Conservation (phyloP, 352 stramenopile species). For the Aphanomyces cochlioides region DNA sequence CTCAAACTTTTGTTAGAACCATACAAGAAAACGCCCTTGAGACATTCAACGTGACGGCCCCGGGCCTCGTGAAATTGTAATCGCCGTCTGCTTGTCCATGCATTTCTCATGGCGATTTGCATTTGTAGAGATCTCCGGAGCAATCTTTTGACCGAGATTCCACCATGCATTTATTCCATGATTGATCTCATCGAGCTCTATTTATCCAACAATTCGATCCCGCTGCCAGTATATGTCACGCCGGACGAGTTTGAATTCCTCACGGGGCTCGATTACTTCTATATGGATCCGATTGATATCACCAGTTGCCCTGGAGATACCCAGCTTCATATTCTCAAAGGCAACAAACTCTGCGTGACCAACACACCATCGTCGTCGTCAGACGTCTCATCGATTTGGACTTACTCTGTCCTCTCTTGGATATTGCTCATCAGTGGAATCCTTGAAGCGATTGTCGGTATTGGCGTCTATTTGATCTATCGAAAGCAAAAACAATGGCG, state of each 20-base stretch:
- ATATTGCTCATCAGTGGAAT: slow-evolving; percentile 14
- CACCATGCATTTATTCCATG: slow-evolving; percentile 18
- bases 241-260: slow-evolving; percentile 26
- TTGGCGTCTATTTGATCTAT: slow-evolving; percentile 15
- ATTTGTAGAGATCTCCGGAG: slow-evolving; percentile 10
- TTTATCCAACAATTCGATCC: slow-evolving; percentile 12
- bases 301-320: neutral
- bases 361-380: neutral
- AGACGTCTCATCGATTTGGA: neutral
- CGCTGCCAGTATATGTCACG: neutral
- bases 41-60: slow-evolving; percentile 11
- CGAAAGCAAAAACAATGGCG: neutral
- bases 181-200: slow-evolving; percentile 21
- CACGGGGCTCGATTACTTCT: slow-evolving; percentile 19
- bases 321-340: slow-evolving; percentile 21
- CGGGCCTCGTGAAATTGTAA: slow-evolving; percentile 4
- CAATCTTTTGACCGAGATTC: slow-evolving; percentile 11
- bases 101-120: neutral
- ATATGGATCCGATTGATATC: slow-evolving; percentile 3
- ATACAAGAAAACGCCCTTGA: slow-evolving; percentile 7
- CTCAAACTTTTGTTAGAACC: neutral
- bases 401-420: slow-evolving; percentile 18
- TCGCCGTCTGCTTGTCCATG: neutral
- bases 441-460: slow-evolving; percentile 16
- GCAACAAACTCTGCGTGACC: slow-evolving; percentile 25